Conservation (phyloP, 306 rosid genomes). For the Ceratonia siliqua region DNA sequence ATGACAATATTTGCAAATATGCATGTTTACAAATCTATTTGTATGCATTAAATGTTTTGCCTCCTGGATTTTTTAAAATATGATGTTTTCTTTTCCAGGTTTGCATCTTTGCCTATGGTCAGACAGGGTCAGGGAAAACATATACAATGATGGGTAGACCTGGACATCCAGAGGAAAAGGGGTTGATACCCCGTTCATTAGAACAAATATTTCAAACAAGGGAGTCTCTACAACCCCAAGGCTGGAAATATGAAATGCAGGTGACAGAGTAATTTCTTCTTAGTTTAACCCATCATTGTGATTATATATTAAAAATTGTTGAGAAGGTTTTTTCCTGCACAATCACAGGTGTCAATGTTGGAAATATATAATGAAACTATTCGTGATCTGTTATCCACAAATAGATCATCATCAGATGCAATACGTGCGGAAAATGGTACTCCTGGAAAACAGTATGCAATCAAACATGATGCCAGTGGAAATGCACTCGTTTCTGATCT, state of each 20-base stretch:
- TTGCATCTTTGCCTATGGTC: conserved; percentile 97
- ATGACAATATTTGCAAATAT: not conserved
- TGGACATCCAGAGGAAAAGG: conserved; percentile 74
- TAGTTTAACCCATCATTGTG: not conserved
- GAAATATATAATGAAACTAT: conserved; percentile 95
- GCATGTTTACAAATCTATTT: not conserved
- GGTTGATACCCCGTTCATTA: conserved; percentile 89
- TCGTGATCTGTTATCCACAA: conserved; percentile 77
- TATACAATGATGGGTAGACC: conserved; percentile 99
- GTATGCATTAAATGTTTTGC: not conserved
- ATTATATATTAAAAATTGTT: not conserved
- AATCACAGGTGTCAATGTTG: conserved; percentile 83
- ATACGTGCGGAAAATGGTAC: conserved; percentile 60
- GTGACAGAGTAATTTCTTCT: conserved; percentile 46
- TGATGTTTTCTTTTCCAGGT: conserved; percentile 62
- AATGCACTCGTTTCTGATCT: conserved; percentile 90
- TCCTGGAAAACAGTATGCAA: conserved; percentile 78
- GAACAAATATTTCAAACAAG: conserved; percentile 88
- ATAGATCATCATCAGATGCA: conserved; percentile 51
- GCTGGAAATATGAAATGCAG: conserved; percentile 99
- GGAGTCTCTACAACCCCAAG: conserved; percentile 78
- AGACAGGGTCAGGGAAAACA: conserved; percentile 97
- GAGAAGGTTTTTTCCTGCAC: conserved; percentile 12
- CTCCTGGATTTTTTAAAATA: conserved; percentile 8
- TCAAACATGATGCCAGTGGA: conserved; percentile 85